Conservation (phyloP, 176 grass and related monocot species). For the Oryza glaberrima region DNA sequence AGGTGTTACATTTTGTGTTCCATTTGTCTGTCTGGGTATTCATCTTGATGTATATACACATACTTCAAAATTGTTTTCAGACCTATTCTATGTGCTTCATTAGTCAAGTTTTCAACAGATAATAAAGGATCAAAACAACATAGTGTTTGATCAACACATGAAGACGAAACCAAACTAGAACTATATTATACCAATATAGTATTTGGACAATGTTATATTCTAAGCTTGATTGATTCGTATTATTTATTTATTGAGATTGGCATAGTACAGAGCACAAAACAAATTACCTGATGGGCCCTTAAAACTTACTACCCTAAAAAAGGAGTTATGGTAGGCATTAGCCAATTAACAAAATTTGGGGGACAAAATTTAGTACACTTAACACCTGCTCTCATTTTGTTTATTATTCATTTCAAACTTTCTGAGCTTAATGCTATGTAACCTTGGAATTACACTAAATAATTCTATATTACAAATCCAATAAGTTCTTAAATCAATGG, state of each 20-base stretch:
- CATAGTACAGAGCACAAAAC: neutral
- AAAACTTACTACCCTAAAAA: neutral
- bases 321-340: neutral
- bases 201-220: neutral
- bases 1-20: neutral
- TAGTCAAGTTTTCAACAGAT: neutral
- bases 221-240: neutral
- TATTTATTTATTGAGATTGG: neutral
- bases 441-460: slow-evolving; percentile 8
- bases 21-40: neutral
- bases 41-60: neutral
- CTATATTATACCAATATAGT: neutral
- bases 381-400: neutral
- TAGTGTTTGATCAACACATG: neutral
- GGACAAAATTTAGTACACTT: neutral
- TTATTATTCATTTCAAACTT: neutral
- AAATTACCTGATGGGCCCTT: neutral
- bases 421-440: neutral
- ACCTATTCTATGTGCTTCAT: neutral
- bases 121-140: neutral
- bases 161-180: neutral
- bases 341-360: neutral
- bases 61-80: neutral
- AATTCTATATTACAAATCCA: neutral
- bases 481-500: neutral